Base-by-base conservation (phyloP, 345 rosid species). In the Eucalyptus shirleyi region DNA sequence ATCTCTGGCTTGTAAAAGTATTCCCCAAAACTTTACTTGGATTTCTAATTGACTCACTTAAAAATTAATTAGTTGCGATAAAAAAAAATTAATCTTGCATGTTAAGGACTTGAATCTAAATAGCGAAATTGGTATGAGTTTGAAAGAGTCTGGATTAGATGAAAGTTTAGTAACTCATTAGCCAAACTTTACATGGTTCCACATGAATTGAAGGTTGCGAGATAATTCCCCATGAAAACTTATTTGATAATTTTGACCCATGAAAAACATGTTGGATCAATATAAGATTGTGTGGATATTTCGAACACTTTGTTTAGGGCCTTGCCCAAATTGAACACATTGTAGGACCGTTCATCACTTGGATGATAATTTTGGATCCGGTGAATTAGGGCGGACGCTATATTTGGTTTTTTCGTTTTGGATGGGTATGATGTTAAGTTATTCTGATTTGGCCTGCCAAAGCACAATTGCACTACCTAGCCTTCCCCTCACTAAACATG, bases 91-190 rank as follows among this genome's bases (percentile, higher is more conserved):
- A 6, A 56, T 24, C 13, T 4, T 56, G 30, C 62, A 56, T 56
- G 62, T 2, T 4, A 56, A 56, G 6, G 13, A 56, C 30, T 24
- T 56, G 30, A 56, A 56, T 24, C 62, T 9, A 56, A 56, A 24
- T 56, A 23, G 30, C 3, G 6, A 56, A 56, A 24, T 56, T 56
- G 0, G 30, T 9, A 24, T 56, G 62, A 0, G 13, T 9, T 56
- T 56, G 62, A 56, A 10, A 56, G 62, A 24, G 1, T 56, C 0
- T 0, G 0, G 28, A 10, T 24, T 56, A 56, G 30, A 0, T 9
- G 30, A 56, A 56, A 56, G 30, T 56, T 56, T 56, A 56, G 11
- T 53, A 53, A 56, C 30, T 10, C 13, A 24, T 10, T 56, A 24
- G 6, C 62, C 62, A 56, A 56, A 56, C 30, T 24, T 24, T 56